Base-by-base conservation (phyloP, 2,329 filamentous ascomycete genomes). In the Fusarium annulatum region DNA sequence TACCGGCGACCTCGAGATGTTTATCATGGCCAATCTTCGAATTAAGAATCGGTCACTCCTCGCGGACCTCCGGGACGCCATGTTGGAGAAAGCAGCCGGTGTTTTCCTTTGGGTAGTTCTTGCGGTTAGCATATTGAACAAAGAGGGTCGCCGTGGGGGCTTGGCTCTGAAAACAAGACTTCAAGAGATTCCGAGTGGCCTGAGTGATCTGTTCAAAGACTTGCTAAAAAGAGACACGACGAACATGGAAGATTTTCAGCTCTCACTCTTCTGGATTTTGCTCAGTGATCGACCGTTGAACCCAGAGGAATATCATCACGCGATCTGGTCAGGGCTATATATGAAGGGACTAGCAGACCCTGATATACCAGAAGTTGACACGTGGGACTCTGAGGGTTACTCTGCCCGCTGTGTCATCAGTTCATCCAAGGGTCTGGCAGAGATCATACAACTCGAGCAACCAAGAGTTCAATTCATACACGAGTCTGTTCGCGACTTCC, bases 211-310 rank as follows among this genome's bases (percentile, higher is more conserved):
- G 0, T 91, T 92, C 66, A 81, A 80, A 6, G 79, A 87, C 21
- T 87, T 91, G 0, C 62, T 91, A 5, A 83, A 64, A 0, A 82
- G 87, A 21, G 88, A 91, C 58, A 23, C 61, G 0, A 42, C 80
- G 0, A 81, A 88, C 9, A 78, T 79, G 52, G 78, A 85, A 1
- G 78, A 82, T 0, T 70, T 90, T 0, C 61, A 83, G 0, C 69
- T 88, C 1, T 89, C 85, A 36, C 67, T 91, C 1, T 83, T 67
- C 26, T 91, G 86, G 86, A 80, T 91, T 1, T 79, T 91, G 0
- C 90, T 84, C 30, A 82, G 89, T 1, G 80, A 76, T 12, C 70
- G 79, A 0, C 86, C 88, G 0, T 63, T 90, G 0, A 79, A 49
- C 0, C 84, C 79, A 0, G 71, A 82, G 2, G 83, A 90, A 68